These are phyloP conservation scores for button mushroom (Agaricus bisporus) DNA, from an alignment of 768 basidiomycete genomes.

Conservation along the genomic window DNA sequence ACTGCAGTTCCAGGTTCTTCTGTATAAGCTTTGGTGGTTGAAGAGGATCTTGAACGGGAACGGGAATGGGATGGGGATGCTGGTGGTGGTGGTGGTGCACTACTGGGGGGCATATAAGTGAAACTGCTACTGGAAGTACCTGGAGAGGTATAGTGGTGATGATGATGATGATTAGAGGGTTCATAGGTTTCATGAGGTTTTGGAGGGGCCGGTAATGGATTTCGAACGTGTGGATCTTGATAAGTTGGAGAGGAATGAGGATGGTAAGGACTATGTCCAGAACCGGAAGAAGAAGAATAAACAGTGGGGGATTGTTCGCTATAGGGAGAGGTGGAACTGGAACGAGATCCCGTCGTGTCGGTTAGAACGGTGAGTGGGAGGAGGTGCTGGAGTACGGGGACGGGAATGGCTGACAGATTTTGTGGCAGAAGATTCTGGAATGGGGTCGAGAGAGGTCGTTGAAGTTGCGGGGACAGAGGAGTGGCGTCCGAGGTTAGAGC, in stretches of 20 bases:
- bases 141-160: neutral
- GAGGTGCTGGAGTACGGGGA: slow-evolving; percentile 20
- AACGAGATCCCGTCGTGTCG: too few relatives aligned
- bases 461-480: slow-evolving; percentile 27
- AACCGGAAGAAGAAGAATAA: neutral
- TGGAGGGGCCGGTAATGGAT: too few relatives aligned
- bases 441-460: slow-evolving; percentile 30
- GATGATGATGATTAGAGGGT: too few relatives aligned
- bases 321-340: slow-evolving; percentile 3
- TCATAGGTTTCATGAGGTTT: too few relatives aligned
- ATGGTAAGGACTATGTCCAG: slow-evolving; percentile 5
- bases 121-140: neutral
- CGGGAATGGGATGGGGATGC: slow-evolving; percentile 14
- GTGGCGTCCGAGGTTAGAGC: slow-evolving; percentile 20
- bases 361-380: slow-evolving; percentile 34
- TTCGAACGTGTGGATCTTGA: neutral
- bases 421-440: slow-evolving; percentile 25
- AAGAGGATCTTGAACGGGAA: slow-evolving; percentile 16
- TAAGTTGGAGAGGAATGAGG: neutral
- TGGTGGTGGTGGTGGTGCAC: slow-evolving; percentile 14
- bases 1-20: slow-evolving; percentile 1
- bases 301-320: slow-evolving; percentile 2
- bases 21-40: neutral
- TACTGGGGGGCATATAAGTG: neutral
- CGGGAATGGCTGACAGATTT: neutral